Evolutionary conservation across 2,329 filamentous ascomycete species (phyloP), one percentile per base, ranked within the genome.

Genomic region (Eurotiales sp.): DNA sequence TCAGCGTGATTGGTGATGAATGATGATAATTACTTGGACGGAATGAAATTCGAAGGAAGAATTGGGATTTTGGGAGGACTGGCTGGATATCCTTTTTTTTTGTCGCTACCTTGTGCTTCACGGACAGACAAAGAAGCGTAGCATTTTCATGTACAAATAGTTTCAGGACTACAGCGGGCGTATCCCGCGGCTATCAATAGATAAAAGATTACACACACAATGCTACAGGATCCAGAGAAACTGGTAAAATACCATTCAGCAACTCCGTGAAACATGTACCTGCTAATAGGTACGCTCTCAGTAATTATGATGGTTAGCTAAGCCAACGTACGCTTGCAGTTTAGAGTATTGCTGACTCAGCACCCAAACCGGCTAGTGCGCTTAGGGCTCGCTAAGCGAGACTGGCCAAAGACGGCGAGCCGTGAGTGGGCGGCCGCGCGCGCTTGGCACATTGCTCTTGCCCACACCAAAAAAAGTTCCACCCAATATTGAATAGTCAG

Each of bases 351-450:
- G n/a, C n/a, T n/a, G n/a, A n/a, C n/a, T n/a, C n/a, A n/a, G n/a
- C n/a, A n/a, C n/a, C n/a, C n/a, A 32, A 32, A 1, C 5, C 37
- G 52, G 23, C 42, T 51, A 51, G 48, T 32, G 17, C 29, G n/a
- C 25, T 44, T 71, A 71, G 68, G 65, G 68, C 65, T 70, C 66
- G 69, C 69, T 73, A 72, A 72, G 70, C 70, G 68, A 72, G 65
- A 62, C 29, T 45, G 23, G 22, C 25, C 30, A 23, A 14, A 8
- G 12, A 2, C 21, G 5, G 14, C 19, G 41, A 14, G 27, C 41
- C 27, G 65, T 63, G 61, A 66, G 49, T 45, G 49, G 49, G 63
- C 62, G 63, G 58, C 57, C 58, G 58, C 60, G 64, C 59, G 61
- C 59, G 61, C 62, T 64, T 62, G 63, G 65, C 48, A 45, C 48